phyloP scores from a whole-genome alignment of 2,329 filamentous ascomycete genomes.

The Gremmenia infestans region DNA sequence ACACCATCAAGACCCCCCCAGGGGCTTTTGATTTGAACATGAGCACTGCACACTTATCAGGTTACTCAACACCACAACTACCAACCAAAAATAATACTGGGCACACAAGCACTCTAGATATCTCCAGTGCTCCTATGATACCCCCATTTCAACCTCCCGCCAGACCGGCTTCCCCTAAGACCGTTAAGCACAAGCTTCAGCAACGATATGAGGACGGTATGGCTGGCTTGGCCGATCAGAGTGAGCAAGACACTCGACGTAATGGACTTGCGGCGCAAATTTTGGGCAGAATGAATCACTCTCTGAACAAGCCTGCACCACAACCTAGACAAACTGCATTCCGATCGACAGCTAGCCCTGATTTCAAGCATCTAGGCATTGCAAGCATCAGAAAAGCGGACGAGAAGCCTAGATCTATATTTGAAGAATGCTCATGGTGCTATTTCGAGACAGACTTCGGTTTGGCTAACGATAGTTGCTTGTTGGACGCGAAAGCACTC shows the following conservation, averaged over 20 bases:
- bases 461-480: constrained; percentile 8
- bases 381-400: constrained; percentile 2
- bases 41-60: no score
- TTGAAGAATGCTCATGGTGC: constrained; percentile 17
- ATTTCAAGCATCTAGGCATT: background rate
- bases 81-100: no score
- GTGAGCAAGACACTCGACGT: background rate
- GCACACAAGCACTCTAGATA: no score
- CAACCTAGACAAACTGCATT: background rate
- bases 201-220: background rate
- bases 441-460: constrained; percentile 13
- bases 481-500: constrained; percentile 12
- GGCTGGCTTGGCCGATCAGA: background rate
- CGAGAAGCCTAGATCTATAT: background rate
- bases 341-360: background rate
- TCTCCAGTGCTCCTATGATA: no score
- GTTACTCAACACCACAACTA: no score
- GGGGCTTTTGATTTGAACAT: no score
- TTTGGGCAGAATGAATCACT: background rate
- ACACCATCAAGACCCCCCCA: no score
- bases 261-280: background rate
- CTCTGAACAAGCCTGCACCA: background rate
- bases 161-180: no score
- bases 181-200: background rate
- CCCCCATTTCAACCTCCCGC: no score